A percentile compares a stretch with the other conserved stretches of the same genome.
phyloP scores from a whole-genome alignment of 441 rosid genomes.

The Corymbia calophylla region DNA sequence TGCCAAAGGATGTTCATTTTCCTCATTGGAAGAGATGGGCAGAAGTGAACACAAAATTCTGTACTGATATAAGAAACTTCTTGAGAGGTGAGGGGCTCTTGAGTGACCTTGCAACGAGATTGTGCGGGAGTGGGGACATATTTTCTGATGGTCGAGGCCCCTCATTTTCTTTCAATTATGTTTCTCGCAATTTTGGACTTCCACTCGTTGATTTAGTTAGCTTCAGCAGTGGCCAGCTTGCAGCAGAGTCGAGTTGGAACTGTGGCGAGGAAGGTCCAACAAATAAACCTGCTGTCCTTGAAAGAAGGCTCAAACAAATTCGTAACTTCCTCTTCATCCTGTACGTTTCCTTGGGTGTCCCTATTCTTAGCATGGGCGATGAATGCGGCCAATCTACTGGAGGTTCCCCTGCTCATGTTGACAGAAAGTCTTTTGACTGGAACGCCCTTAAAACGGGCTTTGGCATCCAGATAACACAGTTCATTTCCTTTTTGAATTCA shows the following conservation, averaged over 20 bases:
- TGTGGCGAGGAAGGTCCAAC: conserved; percentile 96
- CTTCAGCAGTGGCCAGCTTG: conserved; percentile 44
- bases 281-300: conserved; percentile 51
- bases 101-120: conserved; percentile 81
- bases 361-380: conserved; percentile 92
- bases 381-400: conserved; percentile 81
- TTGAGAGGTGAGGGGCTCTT: conserved; percentile 63
- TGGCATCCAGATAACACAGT: conserved; percentile 55
- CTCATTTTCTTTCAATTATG: conserved; percentile 65
- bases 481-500: conserved; percentile 65
- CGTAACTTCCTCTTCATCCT: conserved; percentile 74
- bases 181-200: conserved; percentile 77
- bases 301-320: conserved; percentile 75
- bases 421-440: conserved; percentile 68
- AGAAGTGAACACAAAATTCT: conserved; percentile 59
- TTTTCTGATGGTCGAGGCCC: conserved; percentile 87
- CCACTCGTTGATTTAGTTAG: conserved; percentile 85
- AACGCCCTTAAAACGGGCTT: conserved; percentile 49
- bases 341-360: conserved; percentile 74
- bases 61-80: conserved; percentile 62
- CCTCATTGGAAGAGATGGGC: conserved; percentile 98
- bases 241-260: conserved; percentile 81
- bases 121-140: conserved; percentile 87
- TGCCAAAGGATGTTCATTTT: conserved; percentile 36
- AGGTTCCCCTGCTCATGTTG: conserved; percentile 49